phyloP scores from a whole-genome alignment of 176 grass and related monocot genomes.

The Hyparrhenia diplandra region DNA sequence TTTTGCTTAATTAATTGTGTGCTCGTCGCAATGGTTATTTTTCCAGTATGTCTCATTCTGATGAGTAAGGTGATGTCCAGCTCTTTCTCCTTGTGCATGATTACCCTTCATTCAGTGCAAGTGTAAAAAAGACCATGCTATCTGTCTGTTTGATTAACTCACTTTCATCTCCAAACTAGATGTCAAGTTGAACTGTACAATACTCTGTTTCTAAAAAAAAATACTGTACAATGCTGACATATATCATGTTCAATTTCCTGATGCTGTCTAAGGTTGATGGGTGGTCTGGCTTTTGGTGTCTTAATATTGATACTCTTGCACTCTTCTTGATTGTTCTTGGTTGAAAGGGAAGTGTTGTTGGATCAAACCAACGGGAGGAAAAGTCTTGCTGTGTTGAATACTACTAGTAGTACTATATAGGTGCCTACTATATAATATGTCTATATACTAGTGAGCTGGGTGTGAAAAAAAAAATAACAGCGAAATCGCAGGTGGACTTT shows the following conservation, averaged over 20 bases:
- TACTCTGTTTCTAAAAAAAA: too few species aligned
- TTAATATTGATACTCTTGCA: not conserved
- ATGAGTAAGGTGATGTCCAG: constrained; percentile 3
- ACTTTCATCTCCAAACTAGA: not conserved
- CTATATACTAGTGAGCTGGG: not conserved
- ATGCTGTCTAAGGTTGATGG: not conserved
- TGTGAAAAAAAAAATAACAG: not conserved
- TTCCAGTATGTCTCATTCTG: not conserved
- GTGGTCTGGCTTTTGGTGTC: not conserved
- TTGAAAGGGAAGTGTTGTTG: not conserved
- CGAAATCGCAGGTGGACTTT: not conserved
- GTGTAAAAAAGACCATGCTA: not conserved
- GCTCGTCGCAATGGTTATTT: not conserved
- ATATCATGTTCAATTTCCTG: not conserved
- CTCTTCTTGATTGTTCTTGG: not conserved
- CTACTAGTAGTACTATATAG: not conserved
- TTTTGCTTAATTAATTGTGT: not conserved
- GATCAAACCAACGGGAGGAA: not conserved
- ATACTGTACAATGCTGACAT: too few species aligned
- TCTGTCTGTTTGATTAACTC: not conserved
- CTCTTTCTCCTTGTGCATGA: constrained; percentile 1
- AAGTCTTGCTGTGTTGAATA: not conserved
- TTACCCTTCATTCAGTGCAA: not conserved
- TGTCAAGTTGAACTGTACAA: not conserved
- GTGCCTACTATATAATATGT: too few species aligned